These are phyloP conservation scores for Alternaria ventricosa DNA, from an alignment of 2,329 filamentous ascomycete genomes.

Conservation along the genomic window DNA sequence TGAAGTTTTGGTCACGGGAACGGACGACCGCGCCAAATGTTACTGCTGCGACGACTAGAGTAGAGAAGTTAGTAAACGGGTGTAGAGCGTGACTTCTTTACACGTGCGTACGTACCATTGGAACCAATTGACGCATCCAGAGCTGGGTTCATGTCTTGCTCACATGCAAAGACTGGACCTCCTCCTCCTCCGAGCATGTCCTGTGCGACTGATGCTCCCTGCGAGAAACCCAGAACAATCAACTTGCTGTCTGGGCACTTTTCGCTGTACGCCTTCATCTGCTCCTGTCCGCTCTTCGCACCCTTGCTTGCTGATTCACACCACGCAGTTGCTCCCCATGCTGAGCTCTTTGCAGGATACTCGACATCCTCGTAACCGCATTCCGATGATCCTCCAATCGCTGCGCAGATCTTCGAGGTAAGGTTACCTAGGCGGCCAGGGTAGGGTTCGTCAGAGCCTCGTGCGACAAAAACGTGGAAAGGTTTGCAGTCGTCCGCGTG, in stretches of 20 bases:
- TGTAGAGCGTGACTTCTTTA: not conserved
- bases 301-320: slow-evolving; percentile 35
- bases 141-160: slow-evolving; percentile 26
- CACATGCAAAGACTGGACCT: slow-evolving; percentile 31
- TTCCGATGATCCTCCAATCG: slow-evolving; percentile 20
- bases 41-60: slow-evolving; percentile 32
- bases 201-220: slow-evolving; percentile 33
- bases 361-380: slow-evolving; percentile 37
- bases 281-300: slow-evolving; percentile 28
- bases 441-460: slow-evolving; percentile 39
- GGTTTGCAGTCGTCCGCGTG: slow-evolving; percentile 29
- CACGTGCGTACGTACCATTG: slow-evolving; percentile 22
- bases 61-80: not conserved
- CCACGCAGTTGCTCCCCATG: slow-evolving; percentile 32
- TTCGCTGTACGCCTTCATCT: slow-evolving; percentile 31
- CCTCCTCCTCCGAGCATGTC: slow-evolving; percentile 41
- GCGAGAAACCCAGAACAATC: slow-evolving; percentile 34
- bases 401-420: slow-evolving; percentile 27
- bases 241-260: slow-evolving; percentile 38
- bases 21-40: slow-evolving; percentile 36
- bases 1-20: slow-evolving; percentile 30
- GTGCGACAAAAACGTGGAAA: slow-evolving; percentile 35
- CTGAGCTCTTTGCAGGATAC: slow-evolving; percentile 36
- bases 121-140: slow-evolving; percentile 28
- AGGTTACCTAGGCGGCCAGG: slow-evolving; percentile 36